Evolutionary conservation across 2,329 filamentous ascomycete genomes (phyloP), one percentile per base, ranked within the genome.

Genomic region (Venturia oleaginea): DNA sequence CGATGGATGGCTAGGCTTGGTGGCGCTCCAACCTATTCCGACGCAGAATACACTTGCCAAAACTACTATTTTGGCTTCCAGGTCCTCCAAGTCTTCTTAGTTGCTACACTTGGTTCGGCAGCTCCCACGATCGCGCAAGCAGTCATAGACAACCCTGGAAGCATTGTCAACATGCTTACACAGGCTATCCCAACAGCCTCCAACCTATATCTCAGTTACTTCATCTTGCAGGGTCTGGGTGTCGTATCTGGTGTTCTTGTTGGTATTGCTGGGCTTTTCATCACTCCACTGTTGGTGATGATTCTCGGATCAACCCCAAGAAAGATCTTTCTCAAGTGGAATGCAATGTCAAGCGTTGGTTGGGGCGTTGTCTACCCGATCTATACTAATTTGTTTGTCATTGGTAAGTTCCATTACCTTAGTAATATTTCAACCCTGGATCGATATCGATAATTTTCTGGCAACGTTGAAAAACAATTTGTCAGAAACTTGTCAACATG

Each of bases 291-390:
- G 65, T 71, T 72, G 54, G 69, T 70, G 55, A 68, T 68, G 62
- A 70, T 71, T 64, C 70, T 69, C 68, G 70, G 73, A 22, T 63
- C 48, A 2, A 68, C 67, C 15, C 67, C 67, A 7, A 75, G 79
- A 30, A 77, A 79, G 71, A 75, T 78, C 61, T 81, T 78, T 69
- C 71, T 76, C 34, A 76, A 75, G 8, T 77, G 77, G 61, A 75
- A 74, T 34, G 74, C 74, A 60, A 74, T 81, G 64, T 73, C 76
- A 19, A 75, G 74, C 10, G 76, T 78, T 0, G 72, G 73, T 3
- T 80, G 77, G 76, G 79, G 77, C 4, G 75, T 76, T 8, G 77
- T 78, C 66, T 79, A 74, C 66, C 79, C 79, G 17, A 79, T 79
- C 65, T 80, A 77, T 72, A 75, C 75, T 62, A 80, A 79, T 65